Base-by-base conservation (phyloP, 805 yeast genomes). In the Hanseniaspora lindneri region DNA sequence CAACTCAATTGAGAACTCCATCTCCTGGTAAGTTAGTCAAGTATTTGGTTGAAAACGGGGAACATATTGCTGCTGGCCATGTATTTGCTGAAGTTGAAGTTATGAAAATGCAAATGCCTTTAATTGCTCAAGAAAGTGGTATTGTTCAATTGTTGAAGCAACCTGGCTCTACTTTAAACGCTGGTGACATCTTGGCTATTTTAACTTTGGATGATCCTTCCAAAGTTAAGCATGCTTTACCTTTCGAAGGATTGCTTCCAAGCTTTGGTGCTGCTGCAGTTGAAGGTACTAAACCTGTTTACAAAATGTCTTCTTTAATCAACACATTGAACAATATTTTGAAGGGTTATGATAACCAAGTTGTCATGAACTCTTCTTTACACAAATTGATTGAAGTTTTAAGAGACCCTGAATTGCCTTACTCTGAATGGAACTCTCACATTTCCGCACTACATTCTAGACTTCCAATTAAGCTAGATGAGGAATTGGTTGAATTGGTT, bases 51-150 rank as follows among this genome's bases (percentile, higher is more conserved):
- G 97, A 94, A 62, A 82, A 80, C 58, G 98, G 98, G 56, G 98
- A 89, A 54, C 97, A 89, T 60, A 76, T 92, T 58, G 68, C 66
- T 46, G 79, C 92, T 52, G 97, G 97, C 53, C 94, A 89, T 68
- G 80, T 96, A 40, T 94, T 77, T 61, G 98, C 98, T 36, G 98
- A 92, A 70, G 96, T 92, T 51, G 99, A 92, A 70, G 98, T 92
- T 56, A 92, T 92, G 99, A 92, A 92, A 68, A 92, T 92, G 98
- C 87, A 88, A 67, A 92, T 92, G 96, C 96, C 98, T 44, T 74
- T 92, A 59, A 70, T 88, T 60, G 89, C 96, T 19, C 85, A 80
- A 65, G 98, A 89, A 65, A 82, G 83, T 59, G 99, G 99, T 74
- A 72, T 75, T 51, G 84, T 88, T 47, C 96, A 89, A 69, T 70